These are phyloP conservation scores for Penicillium sp. DNA, from an alignment of 2,329 filamentous ascomycete genomes.

Conservation along the genomic window DNA sequence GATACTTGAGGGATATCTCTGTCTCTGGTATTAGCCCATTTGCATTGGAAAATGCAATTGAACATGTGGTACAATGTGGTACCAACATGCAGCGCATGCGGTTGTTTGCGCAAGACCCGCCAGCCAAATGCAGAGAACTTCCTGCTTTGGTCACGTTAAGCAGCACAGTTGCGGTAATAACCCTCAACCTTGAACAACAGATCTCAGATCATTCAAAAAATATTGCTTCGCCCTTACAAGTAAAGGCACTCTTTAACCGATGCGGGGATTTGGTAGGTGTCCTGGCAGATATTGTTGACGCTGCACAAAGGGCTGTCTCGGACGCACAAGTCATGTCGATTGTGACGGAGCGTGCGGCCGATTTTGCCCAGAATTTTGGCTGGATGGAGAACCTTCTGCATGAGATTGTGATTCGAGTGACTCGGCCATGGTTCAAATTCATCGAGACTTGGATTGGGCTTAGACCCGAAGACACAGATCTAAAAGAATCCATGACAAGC, in stretches of 20 bases:
- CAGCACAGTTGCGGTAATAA: constrained; percentile 27
- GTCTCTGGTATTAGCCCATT: constrained; percentile 45
- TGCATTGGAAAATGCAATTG: constrained; percentile 30
- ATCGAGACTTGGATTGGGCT: constrained; percentile 69
- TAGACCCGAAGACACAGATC: constrained; percentile 49
- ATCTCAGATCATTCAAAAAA: constrained; percentile 21
- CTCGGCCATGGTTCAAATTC: constrained; percentile 58
- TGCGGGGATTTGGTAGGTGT: constrained; percentile 32
- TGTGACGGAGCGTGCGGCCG: constrained; percentile 54
- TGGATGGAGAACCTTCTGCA: constrained; percentile 57
- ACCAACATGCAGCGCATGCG: constrained; percentile 31
- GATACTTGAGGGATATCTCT: constrained; percentile 37
- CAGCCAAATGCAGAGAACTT: constrained; percentile 21
- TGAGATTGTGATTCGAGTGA: constrained; percentile 56
- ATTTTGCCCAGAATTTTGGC: constrained; percentile 55
- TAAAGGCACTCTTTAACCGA: constrained; percentile 32
- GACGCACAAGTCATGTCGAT: constrained; percentile 57
- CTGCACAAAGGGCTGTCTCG: constrained; percentile 41
- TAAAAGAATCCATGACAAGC: constrained; percentile 41
- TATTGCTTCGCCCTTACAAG: constrained; percentile 30
- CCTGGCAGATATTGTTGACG: constrained; percentile 33
- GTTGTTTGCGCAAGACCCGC: constrained; percentile 27
- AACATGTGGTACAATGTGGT: constrained; percentile 30
- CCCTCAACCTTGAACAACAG: constrained; percentile 33
- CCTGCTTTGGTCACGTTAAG: constrained; percentile 32